A percentile compares a stretch with the other conserved stretches of the same genome.
These are phyloP conservation scores for Kodamaea hsintzibuensis DNA, from an alignment of 805 yeast genomes.

Conservation along the genomic window DNA sequence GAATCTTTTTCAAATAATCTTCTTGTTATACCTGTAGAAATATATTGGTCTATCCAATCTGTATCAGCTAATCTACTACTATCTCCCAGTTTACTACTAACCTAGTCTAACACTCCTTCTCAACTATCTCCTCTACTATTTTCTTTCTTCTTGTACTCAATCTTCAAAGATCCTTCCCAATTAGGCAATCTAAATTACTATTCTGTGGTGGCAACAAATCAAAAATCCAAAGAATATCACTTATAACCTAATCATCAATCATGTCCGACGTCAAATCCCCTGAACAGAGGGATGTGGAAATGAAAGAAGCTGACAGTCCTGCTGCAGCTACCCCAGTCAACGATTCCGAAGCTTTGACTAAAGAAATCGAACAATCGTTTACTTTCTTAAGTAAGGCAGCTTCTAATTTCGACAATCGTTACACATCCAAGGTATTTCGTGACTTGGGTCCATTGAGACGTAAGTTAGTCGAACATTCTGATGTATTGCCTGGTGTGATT, in stretches of 20 bases:
- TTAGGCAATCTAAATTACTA: background rate
- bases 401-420: constrained; percentile 78
- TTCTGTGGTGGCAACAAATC: constrained; percentile 9
- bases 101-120: no score
- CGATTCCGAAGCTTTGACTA: constrained; percentile 20
- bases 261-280: constrained; percentile 8
- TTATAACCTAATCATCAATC: background rate
- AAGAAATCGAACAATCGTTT: constrained; percentile 44
- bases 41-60: no score
- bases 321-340: constrained; percentile 5
- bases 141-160: background rate
- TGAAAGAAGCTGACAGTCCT: constrained; percentile 18
- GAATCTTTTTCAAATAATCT: no score
- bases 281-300: constrained; percentile 17
- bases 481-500: constrained; percentile 56
- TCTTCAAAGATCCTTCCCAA: background rate
- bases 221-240: background rate
- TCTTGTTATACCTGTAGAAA: no score
- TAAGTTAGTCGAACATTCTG: constrained; percentile 48
- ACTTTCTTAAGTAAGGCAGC: constrained; percentile 61
- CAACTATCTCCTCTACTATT: no score
- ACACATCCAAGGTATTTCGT: constrained; percentile 80
- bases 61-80: no score
- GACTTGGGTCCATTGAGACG: constrained; percentile 77
- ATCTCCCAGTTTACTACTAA: no score